Base-by-base conservation (phyloP, 495 filamentous ascomycete genomes). In the Penicillium egyptiacum region DNA sequence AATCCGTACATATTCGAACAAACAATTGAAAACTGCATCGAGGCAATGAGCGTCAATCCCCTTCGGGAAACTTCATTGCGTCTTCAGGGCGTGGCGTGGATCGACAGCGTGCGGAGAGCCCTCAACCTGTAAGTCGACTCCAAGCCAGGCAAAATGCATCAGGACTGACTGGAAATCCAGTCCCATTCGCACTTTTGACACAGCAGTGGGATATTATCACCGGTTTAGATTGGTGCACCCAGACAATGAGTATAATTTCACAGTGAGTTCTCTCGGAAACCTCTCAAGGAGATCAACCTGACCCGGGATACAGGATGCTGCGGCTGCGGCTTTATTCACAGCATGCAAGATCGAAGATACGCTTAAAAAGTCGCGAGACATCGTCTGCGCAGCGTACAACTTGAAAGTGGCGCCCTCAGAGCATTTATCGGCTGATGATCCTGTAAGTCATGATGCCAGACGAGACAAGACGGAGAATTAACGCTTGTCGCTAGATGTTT, bases 301-400 rank as follows among this genome's bases (percentile, higher is more conserved):
- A 73, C 55, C 49, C 19, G 9, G 19, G 7, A 11, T 49, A 28
- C 50, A 87, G 82, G 94, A 98, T 69, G 91, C 91, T 5, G 90
- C 92, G 4, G 83, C 92, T 0, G 92, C 94, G 12, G 85, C 90
- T 28, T 78, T 98, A 30, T 93, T 98, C 64, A 87, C 88, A 17
- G 92, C 92, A 35, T 97, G 93, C 81, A 98, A 98, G 72, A 91
- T 93, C 43, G 94, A 98, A 66, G 94, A 98, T 68, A 98, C 94
- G 2, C 79, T 98, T 45, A 98, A 98, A 75, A 98, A 98, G 75
- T 96, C 91, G 17, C 84, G 84, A 48, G 94, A 98, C 52, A 94
- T 98, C 55, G 77, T 97, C 5, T 94, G 90, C 57, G 92, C 92
- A 7, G 87, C 88, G 4, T 89, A 92, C 75, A 98, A 97, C 60